Conservation (phyloP, 2,329 filamentous ascomycete genomes). For the Neonectria neomacrospora region DNA sequence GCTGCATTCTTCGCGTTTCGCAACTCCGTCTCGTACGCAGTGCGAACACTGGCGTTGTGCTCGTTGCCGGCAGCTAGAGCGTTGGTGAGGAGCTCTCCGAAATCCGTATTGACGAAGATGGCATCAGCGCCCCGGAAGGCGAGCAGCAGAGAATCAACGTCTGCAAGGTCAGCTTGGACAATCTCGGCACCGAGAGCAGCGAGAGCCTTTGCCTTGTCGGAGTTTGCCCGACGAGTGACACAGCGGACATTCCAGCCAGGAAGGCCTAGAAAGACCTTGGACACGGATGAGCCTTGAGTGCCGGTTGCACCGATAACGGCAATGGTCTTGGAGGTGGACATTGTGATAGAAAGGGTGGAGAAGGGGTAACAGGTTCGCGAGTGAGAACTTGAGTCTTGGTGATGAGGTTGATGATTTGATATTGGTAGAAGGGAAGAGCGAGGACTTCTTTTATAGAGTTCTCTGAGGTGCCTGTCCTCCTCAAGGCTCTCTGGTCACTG, state of each 20-base stretch:
- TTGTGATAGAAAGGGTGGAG: background rate
- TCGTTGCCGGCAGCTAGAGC: constrained; percentile 51
- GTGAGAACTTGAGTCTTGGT: background rate
- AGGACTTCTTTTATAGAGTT: background rate
- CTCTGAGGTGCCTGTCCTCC: background rate
- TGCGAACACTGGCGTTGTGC: constrained; percentile 47
- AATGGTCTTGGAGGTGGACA: constrained; percentile 46
- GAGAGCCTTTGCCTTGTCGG: constrained; percentile 53
- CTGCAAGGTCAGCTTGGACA: constrained; percentile 56
- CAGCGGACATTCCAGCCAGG: constrained; percentile 56
- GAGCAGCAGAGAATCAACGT: constrained; percentile 49
- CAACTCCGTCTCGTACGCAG: constrained; percentile 58
- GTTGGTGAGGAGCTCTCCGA: constrained; percentile 58
- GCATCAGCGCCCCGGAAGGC: constrained; percentile 56
- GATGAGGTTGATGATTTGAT: background rate
- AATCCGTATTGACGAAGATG: constrained; percentile 65
- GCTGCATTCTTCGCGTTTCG: constrained; percentile 65
- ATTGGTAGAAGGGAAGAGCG: background rate
- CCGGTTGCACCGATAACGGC: constrained; percentile 59
- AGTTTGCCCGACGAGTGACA: constrained; percentile 56
- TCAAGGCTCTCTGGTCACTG: too few species aligned
- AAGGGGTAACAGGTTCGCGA: background rate
- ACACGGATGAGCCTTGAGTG: constrained; percentile 61
- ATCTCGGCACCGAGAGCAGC: constrained; percentile 54
- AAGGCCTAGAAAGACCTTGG: constrained; percentile 52